Evolutionary conservation across 305 asterid genomes (phyloP), one percentile per base, ranked within the genome.

Genomic region (Fraxinus xanthoxyloides): DNA sequence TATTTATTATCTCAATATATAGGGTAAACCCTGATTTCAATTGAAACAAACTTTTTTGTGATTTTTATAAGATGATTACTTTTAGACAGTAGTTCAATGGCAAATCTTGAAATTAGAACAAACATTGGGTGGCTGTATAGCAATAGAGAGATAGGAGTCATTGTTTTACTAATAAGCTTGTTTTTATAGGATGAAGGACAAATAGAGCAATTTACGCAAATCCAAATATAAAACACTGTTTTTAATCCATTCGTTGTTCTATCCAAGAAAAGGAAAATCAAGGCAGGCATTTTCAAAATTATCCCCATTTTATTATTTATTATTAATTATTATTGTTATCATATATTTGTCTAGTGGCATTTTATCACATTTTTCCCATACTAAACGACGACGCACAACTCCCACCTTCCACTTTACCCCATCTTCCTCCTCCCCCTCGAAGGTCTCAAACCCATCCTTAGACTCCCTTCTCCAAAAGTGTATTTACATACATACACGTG

Each of bases 401-500:
- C 5, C 23, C n/a, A 72, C 48, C 5, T 9, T 2, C 15, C 17
- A 23, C 26, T 26, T 10, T 17, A 13, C 75, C 21, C 15, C 19
- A 35, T 35, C 38, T 35, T 5, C 6, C 7, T 10, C 5, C 0
- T 3, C 19, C 2, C 13, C 32, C 21, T 13, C 5, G 56, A 75
- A 65, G 31, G 75, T 79, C 82, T 40, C 84, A 85, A 69, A 84
- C 90, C 87, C 72, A 69, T 6, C 61, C 26, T 43, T 65, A 70
- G 51, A 3, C 79, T 70, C 32, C 15, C 31, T 43, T 4, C 26
- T 17, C 77, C 81, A 21, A 19, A 79, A 88, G 34, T 76, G 79
- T 82, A 83, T 84, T 75, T 72, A 89, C 87, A 81, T 51, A 78
- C 79, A 63, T 86, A 81, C 89, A 34, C 32, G 23, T 40, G 32